These are phyloP conservation scores for Punica granatum DNA, from an alignment of 345 rosid genomes.

Conservation along the genomic window DNA sequence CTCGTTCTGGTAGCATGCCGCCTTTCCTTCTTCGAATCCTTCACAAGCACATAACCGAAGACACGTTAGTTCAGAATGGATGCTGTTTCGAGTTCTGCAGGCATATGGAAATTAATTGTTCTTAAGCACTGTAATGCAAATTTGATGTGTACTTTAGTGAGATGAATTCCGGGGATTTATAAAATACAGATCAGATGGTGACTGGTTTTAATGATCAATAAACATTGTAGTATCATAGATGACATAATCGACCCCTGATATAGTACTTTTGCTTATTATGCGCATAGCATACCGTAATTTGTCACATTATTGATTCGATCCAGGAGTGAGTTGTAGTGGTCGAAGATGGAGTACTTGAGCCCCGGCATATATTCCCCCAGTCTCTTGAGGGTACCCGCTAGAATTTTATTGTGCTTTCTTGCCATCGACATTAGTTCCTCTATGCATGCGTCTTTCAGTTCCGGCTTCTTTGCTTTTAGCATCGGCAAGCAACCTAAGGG, in stretches of 20 bases:
- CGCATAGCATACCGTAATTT: constrained; percentile 3
- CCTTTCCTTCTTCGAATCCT: constrained; percentile 13
- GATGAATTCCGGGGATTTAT: too few relatives aligned
- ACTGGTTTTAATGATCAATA: too few relatives aligned
- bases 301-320: constrained; percentile 10
- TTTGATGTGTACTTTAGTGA: too few relatives aligned
- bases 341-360: constrained; percentile 18
- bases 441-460: constrained; percentile 1
- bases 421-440: constrained; percentile 4
- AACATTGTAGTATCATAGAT: too few relatives aligned
- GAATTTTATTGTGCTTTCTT: constrained; percentile 15
- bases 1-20: constrained; percentile 4
- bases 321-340: constrained; percentile 13
- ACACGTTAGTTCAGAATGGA: neutral
- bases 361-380: constrained; percentile 13
- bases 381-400: constrained; percentile 7
- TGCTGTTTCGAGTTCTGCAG: neutral
- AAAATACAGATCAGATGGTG: too few relatives aligned
- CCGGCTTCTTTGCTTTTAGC: neutral
- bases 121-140: too few relatives aligned
- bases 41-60: neutral
- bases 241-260: too few relatives aligned
- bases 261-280: too few relatives aligned
- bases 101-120: neutral
- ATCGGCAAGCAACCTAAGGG: constrained; percentile 24